phyloP scores from a whole-genome alignment of 306 rosid species.

The Cucurbita moschata region DNA sequence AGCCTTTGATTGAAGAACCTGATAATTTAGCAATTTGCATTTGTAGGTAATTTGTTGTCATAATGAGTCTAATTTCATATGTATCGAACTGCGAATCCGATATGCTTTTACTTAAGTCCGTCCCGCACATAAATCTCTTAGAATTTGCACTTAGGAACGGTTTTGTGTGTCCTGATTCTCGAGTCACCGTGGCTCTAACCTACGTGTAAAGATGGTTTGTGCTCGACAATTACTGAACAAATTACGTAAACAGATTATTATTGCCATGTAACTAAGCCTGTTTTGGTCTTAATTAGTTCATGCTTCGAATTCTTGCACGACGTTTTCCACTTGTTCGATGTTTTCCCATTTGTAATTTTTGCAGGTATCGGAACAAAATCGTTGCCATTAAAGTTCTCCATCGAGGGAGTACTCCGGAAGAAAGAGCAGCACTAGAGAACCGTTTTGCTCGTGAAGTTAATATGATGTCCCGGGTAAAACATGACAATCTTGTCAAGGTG shows the following conservation, averaged over 20 bases:
- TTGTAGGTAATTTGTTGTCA: neutral
- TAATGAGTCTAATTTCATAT: neutral
- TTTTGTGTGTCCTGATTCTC: neutral
- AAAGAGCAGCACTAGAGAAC: constrained; percentile 65
- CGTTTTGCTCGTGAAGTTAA: constrained; percentile 89
- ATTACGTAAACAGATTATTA: neutral
- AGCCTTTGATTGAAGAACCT: neutral
- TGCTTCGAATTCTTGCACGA: neutral
- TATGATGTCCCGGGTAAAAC: constrained; percentile 95
- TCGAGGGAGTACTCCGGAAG: constrained; percentile 70
- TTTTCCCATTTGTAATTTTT: constrained; percentile 14
- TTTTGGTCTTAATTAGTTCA: neutral
- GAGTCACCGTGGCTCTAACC: neutral
- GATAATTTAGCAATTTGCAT: neutral
- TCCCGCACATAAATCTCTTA: neutral
- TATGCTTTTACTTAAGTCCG: neutral
- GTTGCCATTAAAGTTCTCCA: constrained; percentile 85
- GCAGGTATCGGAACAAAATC: constrained; percentile 63
- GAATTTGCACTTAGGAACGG: neutral
- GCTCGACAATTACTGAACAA: neutral
- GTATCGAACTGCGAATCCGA: neutral
- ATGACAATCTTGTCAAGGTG: constrained; percentile 85
- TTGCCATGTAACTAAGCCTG: neutral
- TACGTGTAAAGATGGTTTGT: neutral
- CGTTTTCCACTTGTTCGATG: neutral